Conservation (phyloP, 2,329 filamentous ascomycete species). For the Magnaporthiopsis poae region DNA sequence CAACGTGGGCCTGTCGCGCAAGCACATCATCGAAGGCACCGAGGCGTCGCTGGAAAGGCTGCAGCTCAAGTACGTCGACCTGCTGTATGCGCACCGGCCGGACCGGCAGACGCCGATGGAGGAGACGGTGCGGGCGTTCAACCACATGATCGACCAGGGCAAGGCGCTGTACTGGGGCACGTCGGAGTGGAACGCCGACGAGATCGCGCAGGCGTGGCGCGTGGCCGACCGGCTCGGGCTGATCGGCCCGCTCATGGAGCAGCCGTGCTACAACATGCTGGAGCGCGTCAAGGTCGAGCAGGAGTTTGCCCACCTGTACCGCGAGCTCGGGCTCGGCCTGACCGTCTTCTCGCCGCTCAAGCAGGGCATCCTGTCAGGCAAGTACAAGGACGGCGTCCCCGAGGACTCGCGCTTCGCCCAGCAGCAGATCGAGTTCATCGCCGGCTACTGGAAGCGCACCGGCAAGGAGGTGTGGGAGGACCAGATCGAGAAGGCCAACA, state of each 20-base stretch:
- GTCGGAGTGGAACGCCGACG: constrained; percentile 59
- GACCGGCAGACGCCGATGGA: constrained; percentile 61
- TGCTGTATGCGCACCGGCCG: constrained; percentile 60
- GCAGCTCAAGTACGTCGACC: constrained; percentile 52
- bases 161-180: constrained; percentile 66
- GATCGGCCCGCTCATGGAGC: constrained; percentile 55
- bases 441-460: constrained; percentile 41
- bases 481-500: constrained; percentile 46
- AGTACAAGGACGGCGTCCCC: constrained; percentile 55
- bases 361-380: constrained; percentile 48
- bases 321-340: constrained; percentile 47
- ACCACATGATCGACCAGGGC: constrained; percentile 57
- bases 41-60: constrained; percentile 47
- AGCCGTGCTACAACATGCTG: constrained; percentile 59
- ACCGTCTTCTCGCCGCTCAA: constrained; percentile 44
- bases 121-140: constrained; percentile 61
- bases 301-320: constrained; percentile 47
- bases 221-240: constrained; percentile 50
- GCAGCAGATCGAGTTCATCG: constrained; percentile 46
- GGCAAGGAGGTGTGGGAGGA: constrained; percentile 43
- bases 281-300: constrained; percentile 41
- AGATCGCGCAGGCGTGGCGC: constrained; percentile 54
- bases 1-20: constrained; percentile 49
- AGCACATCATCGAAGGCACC: constrained; percentile 52
- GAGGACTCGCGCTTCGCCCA: constrained; percentile 49